Evolutionary conservation across 2,329 filamentous ascomycete genomes (phyloP).

Genomic region (Diplodia sapinea): DNA sequence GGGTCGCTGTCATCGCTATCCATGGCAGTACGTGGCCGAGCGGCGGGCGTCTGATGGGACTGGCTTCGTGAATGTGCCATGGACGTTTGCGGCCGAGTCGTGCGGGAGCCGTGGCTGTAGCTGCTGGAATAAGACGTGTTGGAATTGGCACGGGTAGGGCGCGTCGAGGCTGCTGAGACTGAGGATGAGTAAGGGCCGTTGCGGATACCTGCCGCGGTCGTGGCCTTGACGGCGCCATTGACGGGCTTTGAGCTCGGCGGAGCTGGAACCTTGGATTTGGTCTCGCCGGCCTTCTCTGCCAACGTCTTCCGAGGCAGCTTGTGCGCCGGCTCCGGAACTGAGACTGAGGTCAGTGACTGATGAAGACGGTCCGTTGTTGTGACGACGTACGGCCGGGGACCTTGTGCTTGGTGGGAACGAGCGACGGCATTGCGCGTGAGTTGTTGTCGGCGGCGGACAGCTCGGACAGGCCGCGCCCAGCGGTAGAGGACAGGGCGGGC

Average conservation of each 20-base stretch:
- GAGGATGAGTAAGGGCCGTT: conserved; percentile 44
- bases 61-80: conserved; percentile 58
- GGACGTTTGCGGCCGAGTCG: conserved; percentile 60
- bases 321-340: conserved; percentile 55
- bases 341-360: conserved; percentile 36
- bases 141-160: conserved; percentile 35
- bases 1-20: conserved; percentile 50
- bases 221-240: conserved; percentile 52
- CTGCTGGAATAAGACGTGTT: conserved; percentile 62
- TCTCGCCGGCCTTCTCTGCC: conserved; percentile 55
- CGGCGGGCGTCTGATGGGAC: conserved; percentile 44
- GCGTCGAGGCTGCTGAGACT: conserved; percentile 49
- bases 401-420: conserved; percentile 57
- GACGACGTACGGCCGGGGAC: conserved; percentile 55
- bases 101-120: conserved; percentile 59
- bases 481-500: conserved; percentile 38
- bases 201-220: conserved; percentile 50
- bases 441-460: conserved; percentile 61
- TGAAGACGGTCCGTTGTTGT: conserved; percentile 37
- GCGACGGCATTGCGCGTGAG: conserved; percentile 54
- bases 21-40: conserved; percentile 49
- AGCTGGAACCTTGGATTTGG: conserved; percentile 49
- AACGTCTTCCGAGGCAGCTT: conserved; percentile 56
- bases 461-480: conserved; percentile 51
- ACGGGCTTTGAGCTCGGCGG: conserved; percentile 52